Conservation (phyloP, 2,329 filamentous ascomycete genomes). For the Ambrosiella xylebori region DNA sequence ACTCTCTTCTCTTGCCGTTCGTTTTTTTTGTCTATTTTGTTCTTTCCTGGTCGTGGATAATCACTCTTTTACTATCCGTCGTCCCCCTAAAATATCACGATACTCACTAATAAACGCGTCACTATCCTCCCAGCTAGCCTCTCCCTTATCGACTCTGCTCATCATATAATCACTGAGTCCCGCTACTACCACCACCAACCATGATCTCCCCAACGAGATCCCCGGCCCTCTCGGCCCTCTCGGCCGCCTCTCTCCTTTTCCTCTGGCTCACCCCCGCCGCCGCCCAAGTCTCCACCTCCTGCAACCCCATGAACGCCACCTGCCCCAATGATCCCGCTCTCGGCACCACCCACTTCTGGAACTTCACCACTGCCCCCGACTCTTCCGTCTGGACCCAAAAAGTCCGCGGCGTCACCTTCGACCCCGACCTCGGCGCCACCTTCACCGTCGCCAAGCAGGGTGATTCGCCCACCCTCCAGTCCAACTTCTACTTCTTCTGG, state of each 20-base stretch:
- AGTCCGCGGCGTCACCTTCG: conserved; percentile 45
- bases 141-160: too few species aligned
- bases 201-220: background rate
- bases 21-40: too few species aligned
- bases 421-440: conserved; percentile 42
- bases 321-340: conserved; percentile 60
- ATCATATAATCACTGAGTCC: too few species aligned
- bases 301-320: conserved; percentile 55
- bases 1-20: too few species aligned
- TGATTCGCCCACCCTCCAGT: conserved; percentile 62
- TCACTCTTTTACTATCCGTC: too few species aligned
- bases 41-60: too few species aligned
- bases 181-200: too few species aligned
- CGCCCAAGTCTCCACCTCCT: conserved; percentile 62
- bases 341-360: conserved; percentile 41
- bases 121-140: too few species aligned
- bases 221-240: conserved; percentile 17
- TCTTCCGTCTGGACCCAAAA: conserved; percentile 50
- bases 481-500: conserved; percentile 74
- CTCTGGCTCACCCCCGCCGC: conserved; percentile 26
- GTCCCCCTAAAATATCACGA: too few species aligned
- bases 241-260: conserved; percentile 14
- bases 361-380: conserved; percentile 46
- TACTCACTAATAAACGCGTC: too few species aligned
- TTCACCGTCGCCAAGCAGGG: conserved; percentile 55